These are phyloP conservation scores for Ramaria sp. DNA, from an alignment of 768 basidiomycete genomes.

Conservation along the genomic window DNA sequence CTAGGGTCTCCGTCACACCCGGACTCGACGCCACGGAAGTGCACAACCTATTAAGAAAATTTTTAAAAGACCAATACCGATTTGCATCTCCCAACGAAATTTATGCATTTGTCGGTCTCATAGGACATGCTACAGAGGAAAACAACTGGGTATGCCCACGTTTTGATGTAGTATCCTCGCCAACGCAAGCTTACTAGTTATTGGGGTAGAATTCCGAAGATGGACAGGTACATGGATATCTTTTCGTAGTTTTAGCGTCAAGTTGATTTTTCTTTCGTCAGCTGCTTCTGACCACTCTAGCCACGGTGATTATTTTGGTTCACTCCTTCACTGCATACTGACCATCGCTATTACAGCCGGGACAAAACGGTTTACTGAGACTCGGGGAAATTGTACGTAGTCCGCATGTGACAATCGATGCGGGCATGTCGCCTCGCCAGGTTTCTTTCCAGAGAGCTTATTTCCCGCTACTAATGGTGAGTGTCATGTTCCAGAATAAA, in stretches of 20 bases:
- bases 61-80: slow-evolving; percentile 30
- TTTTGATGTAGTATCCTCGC: slow-evolving; percentile 12
- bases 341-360: background rate
- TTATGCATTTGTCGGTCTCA: slow-evolving; percentile 30
- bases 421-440: slow-evolving; percentile 21
- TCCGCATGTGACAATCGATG: slow-evolving; percentile 27
- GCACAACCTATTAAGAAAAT: slow-evolving; percentile 33
- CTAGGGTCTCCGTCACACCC: slow-evolving; percentile 23
- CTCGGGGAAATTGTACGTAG: slow-evolving; percentile 40
- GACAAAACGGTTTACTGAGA: slow-evolving; percentile 33
- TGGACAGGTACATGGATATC: slow-evolving; percentile 31
- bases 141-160: slow-evolving; percentile 16
- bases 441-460: slow-evolving; percentile 53
- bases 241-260: background rate
- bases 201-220: slow-evolving; percentile 33
- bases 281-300: slow-evolving; percentile 29
- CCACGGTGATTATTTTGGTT: slow-evolving; percentile 22
- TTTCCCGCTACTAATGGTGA: slow-evolving; percentile 42
- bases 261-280: slow-evolving; percentile 11
- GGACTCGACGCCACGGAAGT: slow-evolving; percentile 35
- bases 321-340: background rate
- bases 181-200: background rate
- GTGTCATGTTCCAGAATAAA: background rate
- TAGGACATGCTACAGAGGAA: slow-evolving; percentile 10
- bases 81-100: slow-evolving; percentile 32